A percentile compares a stretch with the other conserved stretches of the same genome.
Conservation (phyloP, 768 basidiomycete species). For the Neoboletus brunneissimus region DNA sequence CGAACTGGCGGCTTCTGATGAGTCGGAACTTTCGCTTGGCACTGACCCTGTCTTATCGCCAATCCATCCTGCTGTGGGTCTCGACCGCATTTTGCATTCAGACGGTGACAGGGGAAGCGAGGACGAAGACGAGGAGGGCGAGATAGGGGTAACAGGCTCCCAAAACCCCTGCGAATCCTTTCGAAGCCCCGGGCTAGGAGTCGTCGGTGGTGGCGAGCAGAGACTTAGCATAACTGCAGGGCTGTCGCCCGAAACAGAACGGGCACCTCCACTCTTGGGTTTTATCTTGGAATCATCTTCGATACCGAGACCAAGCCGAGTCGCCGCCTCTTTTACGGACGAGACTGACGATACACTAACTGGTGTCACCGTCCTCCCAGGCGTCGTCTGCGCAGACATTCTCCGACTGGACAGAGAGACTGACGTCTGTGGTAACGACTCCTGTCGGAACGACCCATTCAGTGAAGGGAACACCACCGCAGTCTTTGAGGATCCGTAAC, state of each 20-base stretch:
- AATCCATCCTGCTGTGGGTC: background rate
- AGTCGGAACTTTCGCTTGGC: background rate
- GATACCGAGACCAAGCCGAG: background rate
- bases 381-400: slow-evolving; percentile 12
- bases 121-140: slow-evolving; percentile 20
- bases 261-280: background rate
- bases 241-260: slow-evolving; percentile 1
- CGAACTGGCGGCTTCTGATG: background rate
- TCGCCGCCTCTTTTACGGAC: background rate
- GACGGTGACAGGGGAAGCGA: slow-evolving; percentile 16
- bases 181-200: slow-evolving; percentile 12
- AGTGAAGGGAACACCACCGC: slow-evolving; percentile 25
- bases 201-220: slow-evolving; percentile 9
- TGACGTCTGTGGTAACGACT: background rate
- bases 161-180: slow-evolving; percentile 30
- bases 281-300: slow-evolving; percentile 4
- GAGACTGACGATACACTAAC: background rate
- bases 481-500: slow-evolving; percentile 6
- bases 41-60: background rate
- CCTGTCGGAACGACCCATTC: slow-evolving; percentile 23
- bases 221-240: slow-evolving; percentile 6
- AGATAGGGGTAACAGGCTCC: slow-evolving; percentile 17
- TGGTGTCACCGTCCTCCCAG: slow-evolving; percentile 9
- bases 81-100: slow-evolving; percentile 1
- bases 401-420: background rate